These are phyloP conservation scores for Xanthoconium separans DNA, from an alignment of 1,284 basidiomycete genomes.

Conservation along the genomic window DNA sequence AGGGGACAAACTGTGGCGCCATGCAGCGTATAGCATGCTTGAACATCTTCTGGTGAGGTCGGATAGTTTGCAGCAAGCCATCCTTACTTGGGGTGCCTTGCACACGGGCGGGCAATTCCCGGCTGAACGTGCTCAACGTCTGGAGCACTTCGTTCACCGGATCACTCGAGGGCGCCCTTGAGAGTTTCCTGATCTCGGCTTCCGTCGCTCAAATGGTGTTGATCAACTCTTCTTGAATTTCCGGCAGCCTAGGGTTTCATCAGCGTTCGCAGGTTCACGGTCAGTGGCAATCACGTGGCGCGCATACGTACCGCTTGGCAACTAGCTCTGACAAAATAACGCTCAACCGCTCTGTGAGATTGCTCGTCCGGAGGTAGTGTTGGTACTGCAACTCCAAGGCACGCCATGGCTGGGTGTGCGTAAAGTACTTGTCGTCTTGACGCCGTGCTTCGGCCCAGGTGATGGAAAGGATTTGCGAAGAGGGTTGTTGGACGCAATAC, in stretches of 20 bases:
- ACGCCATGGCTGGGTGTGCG: background rate
- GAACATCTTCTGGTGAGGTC: constrained; percentile 48
- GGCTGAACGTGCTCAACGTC: constrained; percentile 47
- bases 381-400: constrained; percentile 4
- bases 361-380: background rate
- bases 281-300: background rate
- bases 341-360: background rate
- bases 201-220: constrained; percentile 41
- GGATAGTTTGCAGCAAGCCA: constrained; percentile 54
- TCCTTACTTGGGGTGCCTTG: constrained; percentile 47
- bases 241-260: constrained; percentile 48
- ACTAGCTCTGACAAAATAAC: constrained; percentile 4
- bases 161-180: constrained; percentile 43
- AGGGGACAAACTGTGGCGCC: constrained; percentile 46
- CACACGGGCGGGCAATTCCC: constrained; percentile 44
- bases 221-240: constrained; percentile 50
- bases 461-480: background rate
- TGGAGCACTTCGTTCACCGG: constrained; percentile 35
- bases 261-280: background rate
- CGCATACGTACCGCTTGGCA: background rate
- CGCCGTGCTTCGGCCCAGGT: constrained; percentile 2
- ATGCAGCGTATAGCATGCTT: constrained; percentile 45
- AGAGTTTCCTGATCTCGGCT: constrained; percentile 40
- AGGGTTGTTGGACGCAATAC: constrained; percentile 6
- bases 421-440: background rate